Conservation (phyloP, 1,284 basidiomycete species). For the Waitea zeae region DNA sequence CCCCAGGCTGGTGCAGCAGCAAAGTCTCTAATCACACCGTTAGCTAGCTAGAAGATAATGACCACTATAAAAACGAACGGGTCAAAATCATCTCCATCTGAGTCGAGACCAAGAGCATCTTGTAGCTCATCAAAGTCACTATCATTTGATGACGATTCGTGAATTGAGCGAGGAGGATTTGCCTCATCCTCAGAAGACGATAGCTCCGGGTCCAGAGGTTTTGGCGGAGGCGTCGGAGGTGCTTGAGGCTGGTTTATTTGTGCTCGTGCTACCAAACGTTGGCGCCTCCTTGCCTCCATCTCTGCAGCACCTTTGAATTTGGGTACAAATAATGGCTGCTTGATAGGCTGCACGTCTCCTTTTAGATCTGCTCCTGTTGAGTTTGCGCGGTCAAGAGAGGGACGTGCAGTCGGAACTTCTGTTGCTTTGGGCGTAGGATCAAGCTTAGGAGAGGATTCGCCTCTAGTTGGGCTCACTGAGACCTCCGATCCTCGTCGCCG, state of each 20-base stretch:
- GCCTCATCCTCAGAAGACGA: slow-evolving; percentile 22
- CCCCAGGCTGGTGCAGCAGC: no score
- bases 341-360: slow-evolving; percentile 6
- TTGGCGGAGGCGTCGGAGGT: slow-evolving; percentile 7
- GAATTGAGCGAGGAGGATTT: slow-evolving; percentile 10
- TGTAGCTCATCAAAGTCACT: slow-evolving; percentile 37
- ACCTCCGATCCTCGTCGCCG: slow-evolving; percentile 5
- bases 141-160: slow-evolving; percentile 15
- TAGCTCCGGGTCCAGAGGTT: slow-evolving; percentile 24
- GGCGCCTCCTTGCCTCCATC: slow-evolving; percentile 52
- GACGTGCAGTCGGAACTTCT: slow-evolving; percentile 1
- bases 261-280: slow-evolving; percentile 29
- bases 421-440: slow-evolving; percentile 5
- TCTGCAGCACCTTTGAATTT: slow-evolving; percentile 62
- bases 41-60: no score
- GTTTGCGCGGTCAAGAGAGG: no score
- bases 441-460: no score
- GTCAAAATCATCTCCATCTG: slow-evolving; percentile 54
- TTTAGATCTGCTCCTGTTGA: no score
- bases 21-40: no score
- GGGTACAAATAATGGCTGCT: slow-evolving; percentile 34
- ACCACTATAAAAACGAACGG: slow-evolving; percentile 28
- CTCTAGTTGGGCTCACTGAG: slow-evolving; percentile 7
- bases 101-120: slow-evolving; percentile 30
- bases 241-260: slow-evolving; percentile 6